Conservation (phyloP, 805 yeast species). For the Wickerhamomyces strasburgensis region DNA sequence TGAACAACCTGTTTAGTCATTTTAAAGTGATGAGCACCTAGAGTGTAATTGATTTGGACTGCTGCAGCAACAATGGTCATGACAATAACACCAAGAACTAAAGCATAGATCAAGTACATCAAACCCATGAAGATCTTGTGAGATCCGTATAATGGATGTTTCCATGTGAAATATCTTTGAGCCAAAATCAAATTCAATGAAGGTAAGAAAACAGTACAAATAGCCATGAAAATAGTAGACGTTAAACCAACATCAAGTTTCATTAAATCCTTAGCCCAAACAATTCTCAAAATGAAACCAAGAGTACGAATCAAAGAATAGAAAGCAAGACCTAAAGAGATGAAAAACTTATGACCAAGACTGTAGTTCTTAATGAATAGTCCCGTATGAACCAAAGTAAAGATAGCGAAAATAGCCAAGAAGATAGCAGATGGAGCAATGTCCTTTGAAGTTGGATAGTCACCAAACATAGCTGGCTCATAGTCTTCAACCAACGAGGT, state of each 20-base stretch:
- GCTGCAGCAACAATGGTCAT: conserved; percentile 65
- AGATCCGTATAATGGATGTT: conserved; percentile 67
- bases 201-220: conserved; percentile 55
- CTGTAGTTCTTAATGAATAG: conserved; percentile 44
- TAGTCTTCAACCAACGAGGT: conserved; percentile 15
- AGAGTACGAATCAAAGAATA: conserved; percentile 50
- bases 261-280: conserved; percentile 51
- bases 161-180: conserved; percentile 72
- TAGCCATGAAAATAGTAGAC: conserved; percentile 49
- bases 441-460: conserved; percentile 50
- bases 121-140: conserved; percentile 41
- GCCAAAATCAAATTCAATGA: conserved; percentile 61
- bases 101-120: conserved; percentile 46
- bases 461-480: conserved; percentile 57
- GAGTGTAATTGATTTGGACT: conserved; percentile 52
- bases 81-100: conserved; percentile 51
- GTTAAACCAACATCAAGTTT: conserved; percentile 46
- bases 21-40: conserved; percentile 38
- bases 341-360: conserved; percentile 56
- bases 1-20: conserved; percentile 52
- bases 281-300: conserved; percentile 55
- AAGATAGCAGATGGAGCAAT: conserved; percentile 58
- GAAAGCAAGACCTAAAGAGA: conserved; percentile 47
- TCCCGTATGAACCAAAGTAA: conserved; percentile 39
- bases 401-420: conserved; percentile 44